Evolutionary conservation across 2,329 filamentous ascomycete genomes (phyloP), one percentile per base, ranked within the genome.

Genomic region (Aspergillus ochraceoroseus): DNA sequence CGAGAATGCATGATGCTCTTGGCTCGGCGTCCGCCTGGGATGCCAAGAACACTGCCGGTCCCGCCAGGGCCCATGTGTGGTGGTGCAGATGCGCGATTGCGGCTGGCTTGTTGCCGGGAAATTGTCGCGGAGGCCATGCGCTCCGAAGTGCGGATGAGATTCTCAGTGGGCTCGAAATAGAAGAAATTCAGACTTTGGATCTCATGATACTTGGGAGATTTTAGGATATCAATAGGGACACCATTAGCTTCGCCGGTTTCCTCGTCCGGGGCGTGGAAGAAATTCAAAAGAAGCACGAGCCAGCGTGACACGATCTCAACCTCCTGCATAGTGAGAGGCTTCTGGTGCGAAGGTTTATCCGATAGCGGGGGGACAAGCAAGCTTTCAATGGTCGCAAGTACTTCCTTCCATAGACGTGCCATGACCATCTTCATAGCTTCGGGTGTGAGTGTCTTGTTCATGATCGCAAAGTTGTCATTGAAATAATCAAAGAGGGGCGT

Each of bases 381-480:
- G 25, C 79, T 78, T 66, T 98, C 92, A 49, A 96, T 85, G 1
- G 90, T 94, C 54, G 89, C 82, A 11, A 98, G 74, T 0, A 95
- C 89, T 64, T 98, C 92, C 67, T 98, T 98, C 92, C 92, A 98
- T 4, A 98, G 70, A 30, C 92, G 81, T 14, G 88, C 94, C 92
- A 98, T 98, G 55, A 98, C 92, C 61, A 92, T 89, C 54, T 89
- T 81, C 90, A 98, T 95, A n/a, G 92, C 94, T 42, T 87, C 83
- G 43, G 88, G 84, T 1, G 92, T 96, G 41, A 98, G 72, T 0
- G 90, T 95, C 64, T 92, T 82, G 68, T 96, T 95, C 89, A 98
- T 95, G 54, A 96, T 95, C 44, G 88, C 87, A 65, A 98, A 98
- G 58, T 98, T 98, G 62, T 95, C 90, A 61, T 98, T 87, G 61